phyloP scores from a whole-genome alignment of 305 asterid species.

The Rubia peregrina region DNA sequence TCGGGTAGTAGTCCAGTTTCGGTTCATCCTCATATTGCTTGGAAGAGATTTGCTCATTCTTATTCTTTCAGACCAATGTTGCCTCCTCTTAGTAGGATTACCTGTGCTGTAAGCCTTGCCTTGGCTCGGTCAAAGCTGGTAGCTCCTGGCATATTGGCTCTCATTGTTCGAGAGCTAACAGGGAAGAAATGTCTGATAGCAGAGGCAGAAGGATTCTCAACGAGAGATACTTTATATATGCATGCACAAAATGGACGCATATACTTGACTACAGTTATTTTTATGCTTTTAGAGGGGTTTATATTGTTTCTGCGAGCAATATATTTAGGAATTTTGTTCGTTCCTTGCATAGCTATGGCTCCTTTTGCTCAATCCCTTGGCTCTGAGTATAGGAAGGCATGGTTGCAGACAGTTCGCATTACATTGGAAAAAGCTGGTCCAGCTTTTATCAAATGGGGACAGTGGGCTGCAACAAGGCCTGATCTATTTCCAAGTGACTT shows the following conservation, averaged over 20 bases:
- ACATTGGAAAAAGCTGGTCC: constrained; percentile 89
- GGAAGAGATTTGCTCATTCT: constrained; percentile 54
- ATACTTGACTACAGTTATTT: constrained; percentile 40
- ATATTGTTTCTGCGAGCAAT: constrained; percentile 55
- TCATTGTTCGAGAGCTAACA: constrained; percentile 49
- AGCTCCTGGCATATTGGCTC: constrained; percentile 75
- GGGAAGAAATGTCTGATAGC: constrained; percentile 41
- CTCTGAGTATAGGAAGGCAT: constrained; percentile 53
- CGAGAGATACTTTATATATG: constrained; percentile 41
- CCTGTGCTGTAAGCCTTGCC: constrained; percentile 68
- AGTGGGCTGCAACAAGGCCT: constrained; percentile 94
- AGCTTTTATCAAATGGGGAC: constrained; percentile 94
- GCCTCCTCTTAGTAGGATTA: constrained; percentile 55
- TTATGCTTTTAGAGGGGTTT: constrained; percentile 57
- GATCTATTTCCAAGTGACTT: constrained; percentile 75
- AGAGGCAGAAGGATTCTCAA: constrained; percentile 54
- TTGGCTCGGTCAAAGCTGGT: constrained; percentile 70
- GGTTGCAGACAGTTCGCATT: constrained; percentile 55
- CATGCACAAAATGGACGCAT: constrained; percentile 57
- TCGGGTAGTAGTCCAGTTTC: constrained; percentile 32
- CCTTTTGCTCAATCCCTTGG: constrained; percentile 74
- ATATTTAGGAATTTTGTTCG: constrained; percentile 54
- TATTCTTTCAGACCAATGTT: constrained; percentile 43
- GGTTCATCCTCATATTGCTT: constrained; percentile 46
- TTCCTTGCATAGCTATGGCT: constrained; percentile 78